Evolutionary conservation across 106 monocot species (phyloP).

Genomic region (Vanilla planifolia): DNA sequence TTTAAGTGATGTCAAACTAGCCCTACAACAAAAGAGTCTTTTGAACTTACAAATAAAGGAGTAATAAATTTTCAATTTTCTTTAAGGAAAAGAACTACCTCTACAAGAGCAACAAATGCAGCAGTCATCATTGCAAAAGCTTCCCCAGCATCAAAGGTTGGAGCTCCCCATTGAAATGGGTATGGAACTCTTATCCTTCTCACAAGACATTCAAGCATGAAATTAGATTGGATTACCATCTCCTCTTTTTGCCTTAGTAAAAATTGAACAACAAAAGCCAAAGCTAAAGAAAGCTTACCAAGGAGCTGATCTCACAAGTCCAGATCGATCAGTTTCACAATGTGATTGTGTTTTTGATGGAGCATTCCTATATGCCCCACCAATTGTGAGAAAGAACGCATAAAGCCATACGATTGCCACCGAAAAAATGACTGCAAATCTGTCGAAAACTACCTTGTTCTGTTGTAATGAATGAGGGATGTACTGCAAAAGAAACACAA

Average conservation of each 20-base stretch:
- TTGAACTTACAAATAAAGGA: too few species aligned
- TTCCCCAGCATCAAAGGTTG: conserved; percentile 77
- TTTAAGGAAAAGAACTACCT: too few species aligned
- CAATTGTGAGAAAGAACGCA: conserved; percentile 42
- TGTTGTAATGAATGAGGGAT: too few species aligned
- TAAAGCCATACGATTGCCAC: conserved; percentile 46
- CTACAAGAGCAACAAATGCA: conserved; percentile 45
- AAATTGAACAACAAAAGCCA: not conserved
- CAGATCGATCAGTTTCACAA: conserved; percentile 59
- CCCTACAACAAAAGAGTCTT: too few species aligned
- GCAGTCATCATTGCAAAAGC: conserved; percentile 71
- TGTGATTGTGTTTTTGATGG: conserved; percentile 44
- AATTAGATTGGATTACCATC: too few species aligned
- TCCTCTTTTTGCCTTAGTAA: not conserved
- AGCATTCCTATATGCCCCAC: conserved; percentile 54
- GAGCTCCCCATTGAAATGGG: conserved; percentile 78
- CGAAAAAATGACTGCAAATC: conserved; percentile 61
- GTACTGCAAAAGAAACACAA: too few species aligned
- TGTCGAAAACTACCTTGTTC: conserved; percentile 39
- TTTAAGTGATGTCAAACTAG: too few species aligned
- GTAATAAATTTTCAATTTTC: too few species aligned
- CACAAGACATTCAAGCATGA: not conserved
- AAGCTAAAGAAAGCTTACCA: conserved; percentile 23
- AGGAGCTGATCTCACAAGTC: conserved; percentile 65
- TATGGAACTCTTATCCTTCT: conserved; percentile 61